phyloP scores from a whole-genome alignment of 2,329 filamentous ascomycete species.

The Periconia sp. region DNA sequence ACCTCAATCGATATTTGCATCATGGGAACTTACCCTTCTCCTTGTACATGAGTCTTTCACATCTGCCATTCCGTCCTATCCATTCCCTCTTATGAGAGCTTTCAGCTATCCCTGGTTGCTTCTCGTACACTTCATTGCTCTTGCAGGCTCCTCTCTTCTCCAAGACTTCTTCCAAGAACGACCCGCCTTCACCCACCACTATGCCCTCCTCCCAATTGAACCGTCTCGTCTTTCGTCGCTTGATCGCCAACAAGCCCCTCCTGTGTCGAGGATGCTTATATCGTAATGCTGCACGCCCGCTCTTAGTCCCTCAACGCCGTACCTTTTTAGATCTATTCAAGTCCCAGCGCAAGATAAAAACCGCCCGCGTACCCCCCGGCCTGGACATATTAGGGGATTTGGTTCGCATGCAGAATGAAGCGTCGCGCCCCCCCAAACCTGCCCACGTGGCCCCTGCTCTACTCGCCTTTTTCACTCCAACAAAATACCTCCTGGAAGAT shows the following conservation, averaged over 20 bases:
- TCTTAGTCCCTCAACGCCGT: slow-evolving; percentile 46
- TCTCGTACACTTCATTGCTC: neutral
- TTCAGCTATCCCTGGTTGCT: neutral
- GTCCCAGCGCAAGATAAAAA: slow-evolving; percentile 59
- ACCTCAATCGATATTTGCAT: too few species aligned
- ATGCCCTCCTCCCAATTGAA: slow-evolving; percentile 63
- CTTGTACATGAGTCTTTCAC: too few species aligned
- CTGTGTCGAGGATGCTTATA: slow-evolving; percentile 49
- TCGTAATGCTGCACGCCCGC: slow-evolving; percentile 20
- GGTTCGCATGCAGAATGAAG: slow-evolving; percentile 62
- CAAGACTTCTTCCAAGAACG: slow-evolving; percentile 1
- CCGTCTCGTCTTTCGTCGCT: slow-evolving; percentile 60
- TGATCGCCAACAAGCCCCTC: slow-evolving; percentile 56
- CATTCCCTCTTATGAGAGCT: neutral
- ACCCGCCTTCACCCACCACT: slow-evolving; percentile 13
- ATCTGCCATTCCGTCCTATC: too few species aligned
- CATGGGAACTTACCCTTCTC: neutral
- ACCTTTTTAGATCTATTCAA: slow-evolving; percentile 68
- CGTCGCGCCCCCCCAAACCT: slow-evolving; percentile 64
- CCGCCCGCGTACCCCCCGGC: slow-evolving; percentile 68
- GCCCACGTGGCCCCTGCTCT: slow-evolving; percentile 64
- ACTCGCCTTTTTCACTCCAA: slow-evolving; percentile 28
- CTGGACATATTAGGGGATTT: slow-evolving; percentile 72
- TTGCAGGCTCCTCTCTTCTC: too few species aligned
- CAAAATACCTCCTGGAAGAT: slow-evolving; percentile 26